A percentile compares a stretch with the other conserved stretches of the same genome.
These are phyloP conservation scores for Tarenaya hassleriana DNA, from an alignment of 345 rosid genomes.

Conservation along the genomic window DNA sequence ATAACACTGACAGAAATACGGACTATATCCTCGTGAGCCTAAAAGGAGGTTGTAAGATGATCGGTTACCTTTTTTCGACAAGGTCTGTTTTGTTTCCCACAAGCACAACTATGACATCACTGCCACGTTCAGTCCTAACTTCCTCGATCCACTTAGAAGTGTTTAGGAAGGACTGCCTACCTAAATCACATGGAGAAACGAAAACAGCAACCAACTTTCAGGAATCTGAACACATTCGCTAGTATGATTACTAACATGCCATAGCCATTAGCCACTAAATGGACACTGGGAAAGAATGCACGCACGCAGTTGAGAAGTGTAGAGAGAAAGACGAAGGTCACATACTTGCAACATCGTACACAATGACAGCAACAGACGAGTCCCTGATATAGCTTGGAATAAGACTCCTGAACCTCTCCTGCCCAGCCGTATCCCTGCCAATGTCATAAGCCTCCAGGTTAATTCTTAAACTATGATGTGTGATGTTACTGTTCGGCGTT, in stretches of 20 bases:
- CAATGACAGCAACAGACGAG: slow-evolving; percentile 83
- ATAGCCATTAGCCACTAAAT: not conserved
- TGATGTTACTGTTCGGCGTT: not conserved
- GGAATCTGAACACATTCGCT: not conserved
- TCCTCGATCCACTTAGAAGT: slow-evolving; percentile 85
- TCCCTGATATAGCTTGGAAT: slow-evolving; percentile 86
- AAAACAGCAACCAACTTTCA: slow-evolving; percentile 7
- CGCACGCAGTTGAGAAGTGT: not conserved
- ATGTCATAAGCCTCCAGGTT: slow-evolving; percentile 12
- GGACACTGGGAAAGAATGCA: slow-evolving; percentile 1
- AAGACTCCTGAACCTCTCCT: slow-evolving; percentile 85
- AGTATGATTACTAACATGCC: slow-evolving; percentile 1
- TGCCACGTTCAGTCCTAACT: slow-evolving; percentile 85
- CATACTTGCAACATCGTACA: slow-evolving; percentile 83
- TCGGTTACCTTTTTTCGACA: slow-evolving; percentile 70
- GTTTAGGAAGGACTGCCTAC: slow-evolving; percentile 76
- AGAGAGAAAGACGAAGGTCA: slow-evolving; percentile 11
- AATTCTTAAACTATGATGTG: slow-evolving; percentile 6
- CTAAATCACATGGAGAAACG: slow-evolving; percentile 31
- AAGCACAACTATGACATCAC: slow-evolving; percentile 81
- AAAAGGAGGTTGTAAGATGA: slow-evolving; percentile 2
- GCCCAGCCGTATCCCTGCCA: slow-evolving; percentile 87
- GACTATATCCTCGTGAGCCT: not conserved
- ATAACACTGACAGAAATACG: no score
- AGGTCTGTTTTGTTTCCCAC: slow-evolving; percentile 91